phyloP scores from a whole-genome alignment of 768 basidiomycete species.

The Ramaria sp. region DNA sequence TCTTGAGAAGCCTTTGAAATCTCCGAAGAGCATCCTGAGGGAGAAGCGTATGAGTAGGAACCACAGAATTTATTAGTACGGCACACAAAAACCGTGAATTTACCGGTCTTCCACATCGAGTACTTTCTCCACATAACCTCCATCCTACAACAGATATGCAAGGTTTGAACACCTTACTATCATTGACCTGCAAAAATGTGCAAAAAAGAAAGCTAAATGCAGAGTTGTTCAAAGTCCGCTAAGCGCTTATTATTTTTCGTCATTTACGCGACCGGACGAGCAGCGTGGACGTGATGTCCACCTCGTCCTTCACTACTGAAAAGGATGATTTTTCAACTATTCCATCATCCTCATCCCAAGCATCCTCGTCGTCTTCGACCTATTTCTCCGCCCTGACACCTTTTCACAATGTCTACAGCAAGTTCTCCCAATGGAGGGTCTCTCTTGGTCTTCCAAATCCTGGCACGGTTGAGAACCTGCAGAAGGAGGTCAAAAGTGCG shows the following conservation, averaged over 20 bases:
- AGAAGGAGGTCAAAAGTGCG: conserved; percentile 84
- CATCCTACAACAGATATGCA: no score
- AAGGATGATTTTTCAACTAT: conserved; percentile 32
- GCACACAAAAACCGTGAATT: no score
- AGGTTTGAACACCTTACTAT: no score
- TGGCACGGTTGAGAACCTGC: conserved; percentile 87
- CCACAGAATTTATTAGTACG: no score
- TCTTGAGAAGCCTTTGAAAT: no score
- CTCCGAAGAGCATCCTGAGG: no score
- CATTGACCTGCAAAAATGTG: background rate
- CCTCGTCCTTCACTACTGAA: conserved; percentile 30
- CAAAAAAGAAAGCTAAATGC: background rate
- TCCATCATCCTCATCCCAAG: conserved; percentile 22
- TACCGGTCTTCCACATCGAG: no score
- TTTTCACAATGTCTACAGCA: conserved; percentile 53
- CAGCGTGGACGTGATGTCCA: conserved; percentile 28
- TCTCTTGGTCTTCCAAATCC: conserved; percentile 79
- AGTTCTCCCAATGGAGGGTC: conserved; percentile 73
- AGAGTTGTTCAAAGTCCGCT: background rate
- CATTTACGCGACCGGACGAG: background rate
- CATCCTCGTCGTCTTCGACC: conserved; percentile 1
- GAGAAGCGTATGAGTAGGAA: no score
- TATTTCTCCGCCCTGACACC: conserved; percentile 30
- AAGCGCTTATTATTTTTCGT: conserved; percentile 1
- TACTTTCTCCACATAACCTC: no score